These are phyloP conservation scores for Hericium alpestre DNA, from an alignment of 768 basidiomycete species.

Conservation along the genomic window DNA sequence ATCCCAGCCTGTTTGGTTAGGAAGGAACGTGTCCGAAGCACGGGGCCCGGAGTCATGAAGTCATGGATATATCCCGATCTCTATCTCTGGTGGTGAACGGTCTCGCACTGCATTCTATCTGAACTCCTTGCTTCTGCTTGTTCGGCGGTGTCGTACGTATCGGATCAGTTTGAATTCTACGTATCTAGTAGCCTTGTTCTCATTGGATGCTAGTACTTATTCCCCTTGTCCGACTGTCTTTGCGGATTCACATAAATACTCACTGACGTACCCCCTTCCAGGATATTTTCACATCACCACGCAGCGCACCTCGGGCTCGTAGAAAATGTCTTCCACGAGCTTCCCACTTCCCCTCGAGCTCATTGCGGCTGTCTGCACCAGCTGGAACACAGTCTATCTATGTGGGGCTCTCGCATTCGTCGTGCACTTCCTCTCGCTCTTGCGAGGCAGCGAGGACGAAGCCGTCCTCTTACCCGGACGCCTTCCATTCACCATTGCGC, in stretches of 20 bases:
- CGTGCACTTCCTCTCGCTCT: constrained; percentile 5
- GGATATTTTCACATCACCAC: not conserved
- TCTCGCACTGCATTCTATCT: too few relatives aligned
- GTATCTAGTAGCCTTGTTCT: too few relatives aligned
- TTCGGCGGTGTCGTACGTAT: too few relatives aligned
- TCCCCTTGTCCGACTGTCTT: not conserved
- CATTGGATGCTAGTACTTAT: too few relatives aligned
- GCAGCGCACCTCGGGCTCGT: not conserved
- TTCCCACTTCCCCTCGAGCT: constrained; percentile 25
- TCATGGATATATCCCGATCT: too few relatives aligned
- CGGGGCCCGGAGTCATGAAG: too few relatives aligned
- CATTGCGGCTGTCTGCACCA: not conserved
- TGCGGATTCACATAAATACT: not conserved
- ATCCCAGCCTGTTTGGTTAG: too few relatives aligned
- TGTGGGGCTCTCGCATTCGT: constrained; percentile 16
- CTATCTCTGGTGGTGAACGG: too few relatives aligned
- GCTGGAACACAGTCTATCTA: not conserved
- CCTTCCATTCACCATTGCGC: constrained; percentile 45
- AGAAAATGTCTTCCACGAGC: constrained; percentile 32
- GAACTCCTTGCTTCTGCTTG: too few relatives aligned
- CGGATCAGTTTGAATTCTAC: too few relatives aligned
- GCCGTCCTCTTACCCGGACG: constrained; percentile 47
- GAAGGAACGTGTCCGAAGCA: too few relatives aligned
- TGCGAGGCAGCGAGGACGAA: constrained; percentile 23
- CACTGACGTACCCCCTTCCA: not conserved